Evolutionary conservation across 805 yeast species (phyloP), one percentile per base, ranked within the genome.

Genomic region (Metschnikowia arizonensis): DNA sequence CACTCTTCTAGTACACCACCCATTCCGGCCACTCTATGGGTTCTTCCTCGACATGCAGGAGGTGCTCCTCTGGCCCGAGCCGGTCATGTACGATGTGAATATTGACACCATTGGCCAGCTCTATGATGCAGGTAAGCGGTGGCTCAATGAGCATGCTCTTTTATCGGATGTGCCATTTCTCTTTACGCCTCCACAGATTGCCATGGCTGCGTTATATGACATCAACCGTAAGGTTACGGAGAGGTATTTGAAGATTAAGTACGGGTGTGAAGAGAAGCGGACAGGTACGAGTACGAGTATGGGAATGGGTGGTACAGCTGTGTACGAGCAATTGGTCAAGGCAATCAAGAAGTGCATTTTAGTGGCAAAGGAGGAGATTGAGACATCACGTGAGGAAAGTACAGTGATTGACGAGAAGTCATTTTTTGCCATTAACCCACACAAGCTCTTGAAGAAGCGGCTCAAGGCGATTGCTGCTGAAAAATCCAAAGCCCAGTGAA

Each of bases 111-210:
- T 88, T 48, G 91, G 93, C 1, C 70, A 71, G 37, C 73, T 81
- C 35, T 86, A 87, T 63, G 95, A 87, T 58, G 66, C 69, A 34
- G 88, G 96, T 9, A 79, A 84, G 54, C 74, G 69, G 24, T 65
- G 81, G 62, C 73, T 87, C 4, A 78, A 81, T 36, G 86, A 82
- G 21, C 76, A 87, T n/a, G 69, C 88, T 1, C 52, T 71, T 33
- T 68, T 83, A 29, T 81, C 91, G 15, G 96, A 93, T 60, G 90
- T 79, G 3, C 69, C 76, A 7, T 91, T 88, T 55, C 68, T 81
- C 29, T 91, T 68, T 65, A 83, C 98, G 0, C 99, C 99, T 0
- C 96, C 98, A 1, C 99, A 93, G 59, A 87, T 93, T 25, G 97
- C 98, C 1, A 69, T 93, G 42, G 93, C 97, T 0, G 88, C 93